A percentile compares a stretch with the other conserved stretches of the same genome.
Conservation (phyloP, 1,284 basidiomycete genomes). For the Cryptococcus sp. region DNA sequence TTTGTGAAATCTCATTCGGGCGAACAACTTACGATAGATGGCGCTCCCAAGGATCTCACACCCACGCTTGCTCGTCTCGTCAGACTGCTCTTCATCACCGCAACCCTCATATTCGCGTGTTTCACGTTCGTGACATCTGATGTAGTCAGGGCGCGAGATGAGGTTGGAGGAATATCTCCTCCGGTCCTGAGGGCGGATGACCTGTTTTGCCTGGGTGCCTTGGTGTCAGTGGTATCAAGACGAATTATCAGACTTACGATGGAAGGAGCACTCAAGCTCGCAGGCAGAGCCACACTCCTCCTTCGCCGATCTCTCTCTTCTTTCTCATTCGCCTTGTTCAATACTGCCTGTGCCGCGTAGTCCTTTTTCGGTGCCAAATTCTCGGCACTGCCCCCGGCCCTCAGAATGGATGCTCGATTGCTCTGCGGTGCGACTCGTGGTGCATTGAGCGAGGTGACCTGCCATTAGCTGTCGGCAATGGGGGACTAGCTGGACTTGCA, state of each 20-base stretch:
- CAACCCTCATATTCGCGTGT: not conserved
- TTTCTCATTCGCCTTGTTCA: slow-evolving; percentile 23
- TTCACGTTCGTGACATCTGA: not conserved
- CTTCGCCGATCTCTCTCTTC: slow-evolving; percentile 28
- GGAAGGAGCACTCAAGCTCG: slow-evolving; percentile 22
- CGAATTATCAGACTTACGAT: slow-evolving; percentile 15
- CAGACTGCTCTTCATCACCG: not conserved
- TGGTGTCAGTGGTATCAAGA: not conserved
- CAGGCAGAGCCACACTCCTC: slow-evolving; percentile 26
- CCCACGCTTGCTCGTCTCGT: not conserved
- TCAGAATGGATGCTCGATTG: slow-evolving; percentile 28
- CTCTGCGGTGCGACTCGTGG: slow-evolving; percentile 24
- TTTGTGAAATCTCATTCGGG: not conserved
- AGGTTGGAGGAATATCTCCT: not conserved
- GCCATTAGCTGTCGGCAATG: not conserved
- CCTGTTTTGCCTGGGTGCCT: slow-evolving; percentile 23
- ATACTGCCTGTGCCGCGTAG: slow-evolving; percentile 19
- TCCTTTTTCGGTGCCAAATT: slow-evolving; percentile 4
- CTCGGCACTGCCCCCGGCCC: slow-evolving; percentile 7
- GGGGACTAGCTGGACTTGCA: slow-evolving; percentile 15
- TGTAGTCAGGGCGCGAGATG: not conserved
- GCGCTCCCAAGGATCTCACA: slow-evolving; percentile 22
- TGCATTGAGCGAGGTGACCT: slow-evolving; percentile 26
- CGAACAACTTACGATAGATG: slow-evolving; percentile 22
- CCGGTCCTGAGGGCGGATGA: slow-evolving; percentile 21